Base-by-base conservation (phyloP, 805 yeast genomes). In the Kockiozyma suomiensis region DNA sequence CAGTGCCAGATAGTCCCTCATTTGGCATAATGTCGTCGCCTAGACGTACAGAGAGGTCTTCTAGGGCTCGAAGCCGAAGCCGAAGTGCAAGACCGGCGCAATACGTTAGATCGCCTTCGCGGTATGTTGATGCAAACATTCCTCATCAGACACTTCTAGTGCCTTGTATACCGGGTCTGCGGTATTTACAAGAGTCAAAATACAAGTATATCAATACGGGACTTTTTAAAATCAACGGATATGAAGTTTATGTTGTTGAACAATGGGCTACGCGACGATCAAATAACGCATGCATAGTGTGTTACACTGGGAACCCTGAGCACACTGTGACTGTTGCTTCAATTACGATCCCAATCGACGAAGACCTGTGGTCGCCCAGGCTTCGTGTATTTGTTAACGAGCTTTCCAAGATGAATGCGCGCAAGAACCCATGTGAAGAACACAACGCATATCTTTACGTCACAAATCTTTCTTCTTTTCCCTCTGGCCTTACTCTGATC, bases 211-310 rank as follows among this genome's bases (percentile, higher is more conserved):
- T 57, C 40, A 43, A 58, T 35, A 7, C 51, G 5, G 48, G 42
- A 8, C n/a, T 28, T 6, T 12, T 35, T 25, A 28, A 74, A 8
- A 77, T 87, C 25, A 68, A 77, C 1, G 98, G 99, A 1, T 90
- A 87, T 70, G 98, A 94, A 73, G 82, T 88, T 15, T 94, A 94
- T 72, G 78, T 94, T 40, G 96, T 93, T 10, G 98, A 94, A 72
- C 97, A 93, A 73, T 94, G 99, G 99, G 86, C 88, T 2, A 80
- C 87, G 35, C 85, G 85, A 59, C 78, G 98, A 47, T 78, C 81
- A 43, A 28, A 35, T n/a, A 75, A 84, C 12, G 85, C 87, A 0
- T 79, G 88, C 4, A 85, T 93, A 17, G 84, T 94, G 0, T 83
- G 93, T 0, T 94, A 82, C 72, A 93, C 98, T 0, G 99, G 99